Evolutionary conservation across 805 yeast genomes (phyloP).

Genomic region (Yarrowia osloensis): DNA sequence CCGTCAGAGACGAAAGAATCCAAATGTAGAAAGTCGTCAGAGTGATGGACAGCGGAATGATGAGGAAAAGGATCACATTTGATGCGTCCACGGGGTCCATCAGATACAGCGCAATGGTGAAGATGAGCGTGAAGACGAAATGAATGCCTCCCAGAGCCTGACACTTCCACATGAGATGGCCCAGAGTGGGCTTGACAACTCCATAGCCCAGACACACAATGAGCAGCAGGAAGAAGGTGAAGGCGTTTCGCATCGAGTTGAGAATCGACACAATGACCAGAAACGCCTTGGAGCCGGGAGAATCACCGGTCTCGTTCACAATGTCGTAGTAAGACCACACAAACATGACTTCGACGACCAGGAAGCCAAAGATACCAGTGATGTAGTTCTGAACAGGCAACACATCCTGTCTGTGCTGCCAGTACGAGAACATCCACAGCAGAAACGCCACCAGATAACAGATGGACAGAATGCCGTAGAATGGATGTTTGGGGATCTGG

Average conservation of each 20-base stretch:
- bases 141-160: conserved; percentile 60
- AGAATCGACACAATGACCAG: conserved; percentile 75
- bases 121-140: conserved; percentile 56
- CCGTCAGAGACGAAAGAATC: conserved; percentile 70
- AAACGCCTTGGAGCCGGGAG: conserved; percentile 65
- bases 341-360: conserved; percentile 80
- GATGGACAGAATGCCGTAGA: conserved; percentile 82
- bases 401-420: conserved; percentile 81
- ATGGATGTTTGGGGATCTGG: conserved; percentile 86
- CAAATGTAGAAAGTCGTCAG: conserved; percentile 72
- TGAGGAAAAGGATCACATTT: conserved; percentile 55
- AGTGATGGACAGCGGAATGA: conserved; percentile 71
- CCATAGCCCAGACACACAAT: conserved; percentile 93
- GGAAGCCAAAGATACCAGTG: conserved; percentile 78
- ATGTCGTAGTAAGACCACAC: conserved; percentile 92
- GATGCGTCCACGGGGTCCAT: conserved; percentile 50
- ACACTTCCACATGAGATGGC: conserved; percentile 74
- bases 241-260: conserved; percentile 79
- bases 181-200: conserved; percentile 83
- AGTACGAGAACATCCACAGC: conserved; percentile 82
- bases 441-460: conserved; percentile 79
- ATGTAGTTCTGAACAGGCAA: conserved; percentile 89
- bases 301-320: conserved; percentile 60
- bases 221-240: conserved; percentile 82
- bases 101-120: conserved; percentile 56